phyloP scores from a whole-genome alignment of 2,329 filamentous ascomycete genomes.

The Claviceps africana region DNA sequence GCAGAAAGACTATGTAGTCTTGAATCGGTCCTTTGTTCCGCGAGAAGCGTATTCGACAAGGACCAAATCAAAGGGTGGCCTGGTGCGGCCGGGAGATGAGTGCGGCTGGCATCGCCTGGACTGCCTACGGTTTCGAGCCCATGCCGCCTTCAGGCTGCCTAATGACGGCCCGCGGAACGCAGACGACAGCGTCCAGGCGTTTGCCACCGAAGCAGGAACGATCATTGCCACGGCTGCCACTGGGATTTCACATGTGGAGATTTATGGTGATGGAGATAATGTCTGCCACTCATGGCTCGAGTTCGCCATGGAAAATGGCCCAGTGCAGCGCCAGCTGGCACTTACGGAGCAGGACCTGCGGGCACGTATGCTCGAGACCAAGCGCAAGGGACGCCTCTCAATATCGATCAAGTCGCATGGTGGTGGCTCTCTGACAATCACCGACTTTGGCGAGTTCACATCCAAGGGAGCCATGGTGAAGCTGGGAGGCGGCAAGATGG shows the following conservation, averaged over 20 bases:
- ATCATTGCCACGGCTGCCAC: constrained; percentile 65
- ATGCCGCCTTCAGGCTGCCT: constrained; percentile 78
- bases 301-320: constrained; percentile 49
- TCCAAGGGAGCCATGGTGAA: constrained; percentile 63
- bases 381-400: constrained; percentile 56
- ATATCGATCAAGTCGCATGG: constrained; percentile 64
- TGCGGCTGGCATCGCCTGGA: constrained; percentile 88
- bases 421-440: constrained; percentile 58
- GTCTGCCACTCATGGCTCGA: constrained; percentile 73
- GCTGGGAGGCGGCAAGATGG: constrained; percentile 53
- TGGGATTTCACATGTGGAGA: constrained; percentile 74
- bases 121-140: constrained; percentile 72
- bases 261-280: constrained; percentile 67
- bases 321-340: constrained; percentile 55
- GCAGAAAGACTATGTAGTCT: constrained; percentile 70
- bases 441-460: constrained; percentile 58
- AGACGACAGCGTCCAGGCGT: constrained; percentile 73
- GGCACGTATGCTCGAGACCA: constrained; percentile 54
- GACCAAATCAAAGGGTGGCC: constrained; percentile 67
- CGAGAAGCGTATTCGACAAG: constrained; percentile 78
- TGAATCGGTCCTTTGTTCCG: constrained; percentile 72
- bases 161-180: constrained; percentile 50
- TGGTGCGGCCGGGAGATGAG: constrained; percentile 65
- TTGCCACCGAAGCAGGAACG: constrained; percentile 65
- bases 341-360: constrained; percentile 66